Base-by-base conservation (phyloP, 768 basidiomycete species). In the Suillus alpinus region DNA sequence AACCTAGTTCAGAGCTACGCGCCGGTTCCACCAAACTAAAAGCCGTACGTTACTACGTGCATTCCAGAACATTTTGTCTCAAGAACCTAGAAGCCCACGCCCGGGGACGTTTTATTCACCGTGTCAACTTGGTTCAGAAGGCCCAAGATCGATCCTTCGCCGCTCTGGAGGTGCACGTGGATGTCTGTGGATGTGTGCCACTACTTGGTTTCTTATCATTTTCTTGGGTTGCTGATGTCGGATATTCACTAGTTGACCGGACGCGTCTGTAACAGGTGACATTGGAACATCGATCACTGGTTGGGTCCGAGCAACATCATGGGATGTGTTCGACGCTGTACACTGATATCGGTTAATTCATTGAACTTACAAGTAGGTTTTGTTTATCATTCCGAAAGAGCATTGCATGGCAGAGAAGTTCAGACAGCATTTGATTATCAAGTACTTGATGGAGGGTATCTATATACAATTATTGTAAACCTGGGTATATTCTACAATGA, bases 401-500 rank as follows among this genome's bases (percentile, higher is more conserved):
- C 43, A 12, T 18, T 43, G 23, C 20, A 12, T 18, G n/a, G 23
- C 6, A 26, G 23, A 46, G 6, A 3, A 50, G 49, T 53, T 55
- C 9, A 26, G 3, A 53, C 36, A 26, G 23, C 23, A 26, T 53
- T 18, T 37, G 23, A 37, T 55, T 55, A 55, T 23, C 52, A 55
- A 26, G 23, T 26, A 26, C 26, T 26, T 26, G 52, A 23, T 36
- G 14, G 14, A 55, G 52, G 36, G 23, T 55, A 55, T 55, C 52
- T 55, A 55, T 55, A 4, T 55, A 37, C 36, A 55, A 55, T 55
- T 23, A 55, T 55, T 37, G 23, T 18, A n/a, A 55, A 55, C 23
- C 36, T 18, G 52, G 52, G 52, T 55, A 55, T 55, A 55, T 55
- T 39, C 52, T 58, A 34, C 52, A 37, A 56, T n/a, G 36, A 57